Evolutionary conservation across 2,329 filamentous ascomycete genomes (phyloP), one percentile per base, ranked within the genome.

Genomic region (Helotiales sp.): DNA sequence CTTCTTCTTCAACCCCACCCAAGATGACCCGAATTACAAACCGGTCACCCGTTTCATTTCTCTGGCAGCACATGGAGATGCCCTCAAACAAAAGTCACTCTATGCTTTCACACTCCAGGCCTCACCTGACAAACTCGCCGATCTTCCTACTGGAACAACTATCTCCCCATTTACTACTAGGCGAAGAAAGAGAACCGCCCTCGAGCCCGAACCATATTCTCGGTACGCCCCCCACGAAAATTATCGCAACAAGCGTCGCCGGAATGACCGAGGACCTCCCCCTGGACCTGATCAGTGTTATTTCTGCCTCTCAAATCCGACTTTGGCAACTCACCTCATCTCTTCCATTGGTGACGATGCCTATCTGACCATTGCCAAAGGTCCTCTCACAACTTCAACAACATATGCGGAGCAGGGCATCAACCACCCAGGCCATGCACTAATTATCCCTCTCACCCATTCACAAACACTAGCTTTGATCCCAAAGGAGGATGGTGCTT

Each of bases 341-440:
- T 91, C 91, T 71, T 93, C 91, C 28, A 95, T 99, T 70, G 96
- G 92, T 62, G 89, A 93, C 20, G 91, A 97, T 68, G 86, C 89
- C 63, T 98, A 98, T 78, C 81, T 98, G 63, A 97, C 96, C 30
- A 96, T 91, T 26, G 93, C 96, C 67, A 97, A 97, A 78, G 96
- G 96, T 0, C 94, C 96, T 5, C 84, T 99, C 0, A 90, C 92
- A 1, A 91, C 89, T 1, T 79, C 86, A 0, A 81, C 86, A 7
- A 94, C 90, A 2, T 97, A 93, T 77, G 75, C 79, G 17, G 77
- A 83, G 8, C 82, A 89, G 0, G 86, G 87, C 5, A 84, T 98
- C 4, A 81, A 84, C 24, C 96, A 95, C 76, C 93, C 95, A 0
- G 87, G 89, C 22, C 96, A 99, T 78, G 88, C 97, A 75, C 89